phyloP scores from a whole-genome alignment of 768 basidiomycete genomes.

The Phlegmacium glaucopus region DNA sequence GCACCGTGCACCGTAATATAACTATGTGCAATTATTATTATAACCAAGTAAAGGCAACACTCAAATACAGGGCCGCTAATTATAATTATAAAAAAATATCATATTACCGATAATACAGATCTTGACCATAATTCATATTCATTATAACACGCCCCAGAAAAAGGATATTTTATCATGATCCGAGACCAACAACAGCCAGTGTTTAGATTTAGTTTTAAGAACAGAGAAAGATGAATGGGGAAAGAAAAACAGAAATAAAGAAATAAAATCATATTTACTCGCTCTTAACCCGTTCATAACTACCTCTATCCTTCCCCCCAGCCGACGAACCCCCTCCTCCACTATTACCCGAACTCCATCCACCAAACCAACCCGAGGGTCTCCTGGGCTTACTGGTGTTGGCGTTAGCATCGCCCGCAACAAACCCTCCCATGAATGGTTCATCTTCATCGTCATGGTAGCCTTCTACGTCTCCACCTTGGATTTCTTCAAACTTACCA shows the following conservation, averaged over 20 bases:
- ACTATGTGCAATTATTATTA: too few relatives aligned
- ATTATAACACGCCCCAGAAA: too few relatives aligned
- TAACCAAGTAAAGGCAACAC: too few relatives aligned
- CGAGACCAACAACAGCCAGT: too few relatives aligned
- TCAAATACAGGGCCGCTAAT: too few relatives aligned
- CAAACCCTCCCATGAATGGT: constrained; percentile 29
- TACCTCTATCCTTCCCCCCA: constrained; percentile 22
- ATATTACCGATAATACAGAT: too few relatives aligned
- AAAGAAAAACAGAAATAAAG: neutral
- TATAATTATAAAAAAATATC: too few relatives aligned
- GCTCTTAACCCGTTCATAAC: constrained; percentile 51
- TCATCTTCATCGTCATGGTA: constrained; percentile 43
- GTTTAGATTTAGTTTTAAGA: too few relatives aligned
- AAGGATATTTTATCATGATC: too few relatives aligned
- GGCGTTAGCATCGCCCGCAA: constrained; percentile 10
- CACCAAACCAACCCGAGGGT: constrained; percentile 14
- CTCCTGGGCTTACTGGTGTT: constrained; percentile 15
- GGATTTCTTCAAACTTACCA: constrained; percentile 63
- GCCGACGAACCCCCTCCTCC: too few relatives aligned
- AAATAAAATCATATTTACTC: constrained; percentile 29
- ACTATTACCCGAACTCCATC: constrained; percentile 18
- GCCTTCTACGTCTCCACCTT: constrained; percentile 67
- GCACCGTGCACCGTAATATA: too few relatives aligned
- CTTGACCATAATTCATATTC: too few relatives aligned
- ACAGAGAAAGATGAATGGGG: neutral